Conservation (phyloP, 2,329 filamentous ascomycete genomes). For the Plectosphaerella sp. region DNA sequence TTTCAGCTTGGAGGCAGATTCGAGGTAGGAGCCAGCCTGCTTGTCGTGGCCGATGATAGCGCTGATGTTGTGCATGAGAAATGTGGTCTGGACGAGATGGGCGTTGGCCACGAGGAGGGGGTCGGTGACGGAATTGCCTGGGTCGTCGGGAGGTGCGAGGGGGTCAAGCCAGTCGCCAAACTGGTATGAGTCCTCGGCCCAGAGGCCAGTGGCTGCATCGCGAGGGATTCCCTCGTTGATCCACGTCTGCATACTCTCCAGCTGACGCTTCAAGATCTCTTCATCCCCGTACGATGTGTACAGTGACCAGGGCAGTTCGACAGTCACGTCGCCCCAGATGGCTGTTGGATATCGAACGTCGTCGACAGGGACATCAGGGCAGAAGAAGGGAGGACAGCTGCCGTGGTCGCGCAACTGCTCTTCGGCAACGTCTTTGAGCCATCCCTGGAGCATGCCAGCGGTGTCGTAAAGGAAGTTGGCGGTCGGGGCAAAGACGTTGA, state of each 20-base stretch:
- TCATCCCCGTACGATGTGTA: conserved; percentile 32
- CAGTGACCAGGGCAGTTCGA: conserved; percentile 33
- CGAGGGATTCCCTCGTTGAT: conserved; percentile 27
- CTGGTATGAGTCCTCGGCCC: conserved; percentile 30
- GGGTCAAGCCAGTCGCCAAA: conserved; percentile 46
- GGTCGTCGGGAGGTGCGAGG: conserved; percentile 32
- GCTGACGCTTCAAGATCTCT: conserved; percentile 28
- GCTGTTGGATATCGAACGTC: conserved; percentile 41
- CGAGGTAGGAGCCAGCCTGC: background rate
- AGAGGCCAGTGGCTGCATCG: conserved; percentile 26
- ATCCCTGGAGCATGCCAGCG: background rate
- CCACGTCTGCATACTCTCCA: conserved; percentile 29
- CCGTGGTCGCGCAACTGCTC: conserved; percentile 50
- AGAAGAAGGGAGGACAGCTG: conserved; percentile 52
- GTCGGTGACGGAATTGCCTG: conserved; percentile 33
- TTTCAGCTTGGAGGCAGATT: background rate
- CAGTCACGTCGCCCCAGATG: conserved; percentile 37
- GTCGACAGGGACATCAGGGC: conserved; percentile 51
- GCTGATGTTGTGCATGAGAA: conserved; percentile 28
- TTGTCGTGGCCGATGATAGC: conserved; percentile 16
- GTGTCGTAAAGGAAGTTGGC: background rate
- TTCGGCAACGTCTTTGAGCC: conserved; percentile 2
- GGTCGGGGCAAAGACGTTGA: background rate
- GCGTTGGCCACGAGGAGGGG: conserved; percentile 38
- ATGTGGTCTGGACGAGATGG: conserved; percentile 38